phyloP scores from a whole-genome alignment of 306 rosid genomes.

The Acacia crassicarpa region DNA sequence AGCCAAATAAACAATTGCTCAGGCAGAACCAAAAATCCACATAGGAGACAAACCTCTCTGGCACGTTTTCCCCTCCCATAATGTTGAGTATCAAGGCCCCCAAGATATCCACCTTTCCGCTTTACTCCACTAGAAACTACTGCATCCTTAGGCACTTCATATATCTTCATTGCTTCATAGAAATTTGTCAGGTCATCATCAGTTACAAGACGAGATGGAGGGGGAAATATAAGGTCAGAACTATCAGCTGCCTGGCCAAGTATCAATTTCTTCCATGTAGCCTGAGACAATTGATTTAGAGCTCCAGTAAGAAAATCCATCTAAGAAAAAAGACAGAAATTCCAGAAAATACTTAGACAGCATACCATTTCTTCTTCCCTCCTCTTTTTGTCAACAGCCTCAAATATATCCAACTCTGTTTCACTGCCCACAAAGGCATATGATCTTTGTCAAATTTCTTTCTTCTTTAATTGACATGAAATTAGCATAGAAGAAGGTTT shows the following conservation, averaged over 20 bases:
- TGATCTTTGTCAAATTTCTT: slow-evolving; percentile 12
- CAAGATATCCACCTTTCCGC: slow-evolving; percentile 68
- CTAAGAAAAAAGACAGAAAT: slow-evolving; percentile 7
- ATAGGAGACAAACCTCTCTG: slow-evolving; percentile 80
- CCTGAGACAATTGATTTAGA: slow-evolving; percentile 51
- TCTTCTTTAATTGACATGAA: not conserved
- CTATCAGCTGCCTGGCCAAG: slow-evolving; percentile 47
- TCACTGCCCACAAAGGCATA: slow-evolving; percentile 63
- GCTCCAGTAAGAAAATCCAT: slow-evolving; percentile 7
- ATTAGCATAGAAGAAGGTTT: slow-evolving; percentile 7
- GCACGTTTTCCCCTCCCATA: slow-evolving; percentile 98
- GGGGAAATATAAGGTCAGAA: slow-evolving; percentile 55
- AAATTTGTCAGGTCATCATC: slow-evolving; percentile 84
- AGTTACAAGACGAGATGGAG: slow-evolving; percentile 90
- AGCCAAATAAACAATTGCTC: not conserved
- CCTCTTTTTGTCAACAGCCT: slow-evolving; percentile 83
- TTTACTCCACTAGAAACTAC: slow-evolving; percentile 65
- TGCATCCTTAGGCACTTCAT: slow-evolving; percentile 67
- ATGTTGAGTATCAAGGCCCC: slow-evolving; percentile 81
- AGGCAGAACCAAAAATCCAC: slow-evolving; percentile 14
- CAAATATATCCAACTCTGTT: slow-evolving; percentile 91
- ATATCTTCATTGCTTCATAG: slow-evolving; percentile 83
- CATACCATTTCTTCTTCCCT: slow-evolving; percentile 78
- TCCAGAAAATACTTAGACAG: slow-evolving; percentile 25
- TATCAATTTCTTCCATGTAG: slow-evolving; percentile 71